Evolutionary conservation across 768 basidiomycete species (phyloP), one percentile per base, ranked within the genome.

Genomic region (Mycena amicta): DNA sequence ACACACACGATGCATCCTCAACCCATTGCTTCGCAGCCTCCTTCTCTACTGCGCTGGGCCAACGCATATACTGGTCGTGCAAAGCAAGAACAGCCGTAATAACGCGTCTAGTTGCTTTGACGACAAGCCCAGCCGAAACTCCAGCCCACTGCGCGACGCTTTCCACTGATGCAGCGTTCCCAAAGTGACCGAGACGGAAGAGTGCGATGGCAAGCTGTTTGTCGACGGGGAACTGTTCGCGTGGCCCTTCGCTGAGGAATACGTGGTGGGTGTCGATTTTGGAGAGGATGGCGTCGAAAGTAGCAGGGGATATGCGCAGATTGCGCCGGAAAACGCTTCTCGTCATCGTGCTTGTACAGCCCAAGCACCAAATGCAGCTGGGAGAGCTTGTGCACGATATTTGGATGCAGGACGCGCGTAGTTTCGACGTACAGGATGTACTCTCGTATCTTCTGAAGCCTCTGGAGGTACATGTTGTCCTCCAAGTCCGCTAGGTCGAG

Each of bases 191-290:
- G 33, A 57, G 52, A 8, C 56, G 56, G 33, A 50, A 57, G 5
- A 57, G 33, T 1, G 56, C 50, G 13, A 57, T 28, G 15, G 50
- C 68, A 62, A 54, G 40, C 39, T 64, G 62, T 27, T 66, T 46
- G 11, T 64, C 56, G 37, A 72, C 66, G 37, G 70, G 63, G 45
- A 67, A 66, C 56, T 75, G 73, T 5, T 45, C 43, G 1, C 33
- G 29, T 31, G 66, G 64, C 47, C 67, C 64, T 5, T 70, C 57
- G 58, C 71, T 74, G 28, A 57, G 46, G 51, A 74, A 74, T 43
- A 70, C 60, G 15, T 52, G 53, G 55, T 73, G 50, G 33, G 66
- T 53, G 2, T 61, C 22, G 33, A 71, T 66, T 5, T 49, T 31
- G 0, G 41, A 22, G 2, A 71, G 51, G n/a, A 73, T 63, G 13